Conservation (phyloP, 768 basidiomycete species). For the Dictyophora rubrovolvata region DNA sequence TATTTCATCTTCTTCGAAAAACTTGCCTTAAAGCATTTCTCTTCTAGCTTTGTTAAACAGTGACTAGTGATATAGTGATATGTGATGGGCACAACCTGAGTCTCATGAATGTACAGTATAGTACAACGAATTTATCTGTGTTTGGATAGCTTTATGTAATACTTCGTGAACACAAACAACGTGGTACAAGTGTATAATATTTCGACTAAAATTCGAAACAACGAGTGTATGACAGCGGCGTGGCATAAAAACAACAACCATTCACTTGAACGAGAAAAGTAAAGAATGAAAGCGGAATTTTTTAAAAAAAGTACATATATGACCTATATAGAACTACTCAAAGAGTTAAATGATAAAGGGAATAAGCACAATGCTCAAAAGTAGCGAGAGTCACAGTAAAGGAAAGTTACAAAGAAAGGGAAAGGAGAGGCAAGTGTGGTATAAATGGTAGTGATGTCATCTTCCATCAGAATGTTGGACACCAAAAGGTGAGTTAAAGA, state of each 20-base stretch:
- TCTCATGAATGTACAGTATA: neutral
- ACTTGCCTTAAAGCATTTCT: neutral
- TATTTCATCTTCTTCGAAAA: neutral
- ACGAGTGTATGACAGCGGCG: neutral
- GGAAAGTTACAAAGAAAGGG: neutral
- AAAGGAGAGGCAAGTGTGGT: too few species aligned
- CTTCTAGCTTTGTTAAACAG: neutral
- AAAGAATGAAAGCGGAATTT: neutral
- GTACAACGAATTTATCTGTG: neutral
- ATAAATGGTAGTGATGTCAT: neutral
- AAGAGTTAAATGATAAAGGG: neutral
- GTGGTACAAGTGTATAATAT: too few species aligned
- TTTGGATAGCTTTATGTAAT: neutral
- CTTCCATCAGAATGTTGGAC: neutral
- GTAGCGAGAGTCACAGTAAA: neutral
- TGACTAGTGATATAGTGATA: too few species aligned
- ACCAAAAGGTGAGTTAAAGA: constrained; percentile 17
- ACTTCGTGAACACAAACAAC: too few species aligned
- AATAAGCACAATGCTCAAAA: neutral
- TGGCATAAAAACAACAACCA: neutral
- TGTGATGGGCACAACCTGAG: neutral
- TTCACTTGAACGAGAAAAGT: neutral
- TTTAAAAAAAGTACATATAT: neutral
- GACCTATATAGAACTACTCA: neutral
- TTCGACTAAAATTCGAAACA: neutral